Evolutionary conservation across 164 flowering plant genomes (phyloP).

Genomic region (Annona squamosa): DNA sequence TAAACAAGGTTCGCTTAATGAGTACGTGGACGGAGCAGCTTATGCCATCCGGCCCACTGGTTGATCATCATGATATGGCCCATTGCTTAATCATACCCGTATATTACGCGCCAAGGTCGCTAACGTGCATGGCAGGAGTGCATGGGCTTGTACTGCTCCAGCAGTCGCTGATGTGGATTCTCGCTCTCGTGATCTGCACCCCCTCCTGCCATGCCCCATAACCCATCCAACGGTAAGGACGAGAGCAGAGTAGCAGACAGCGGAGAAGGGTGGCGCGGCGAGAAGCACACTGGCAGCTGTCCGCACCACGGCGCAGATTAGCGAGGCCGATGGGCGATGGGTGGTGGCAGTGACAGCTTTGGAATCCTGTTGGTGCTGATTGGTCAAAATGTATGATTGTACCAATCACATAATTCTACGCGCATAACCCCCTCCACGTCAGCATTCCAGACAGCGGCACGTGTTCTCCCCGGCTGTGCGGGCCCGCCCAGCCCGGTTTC

Average conservation of each 20-base stretch:
- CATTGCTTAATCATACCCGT: too few species aligned
- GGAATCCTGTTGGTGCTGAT: conserved; percentile 15
- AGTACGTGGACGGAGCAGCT: too few species aligned
- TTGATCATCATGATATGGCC: too few species aligned
- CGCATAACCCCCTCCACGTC: neutral
- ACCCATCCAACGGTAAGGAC: neutral
- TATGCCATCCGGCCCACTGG: too few species aligned
- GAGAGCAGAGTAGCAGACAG: neutral
- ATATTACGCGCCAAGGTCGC: neutral
- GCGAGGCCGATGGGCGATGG: neutral
- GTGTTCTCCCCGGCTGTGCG: neutral
- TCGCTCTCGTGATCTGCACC: neutral
- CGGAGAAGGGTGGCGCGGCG: neutral
- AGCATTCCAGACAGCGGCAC: conserved; percentile 2
- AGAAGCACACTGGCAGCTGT: neutral
- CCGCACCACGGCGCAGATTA: neutral
- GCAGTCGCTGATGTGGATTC: neutral
- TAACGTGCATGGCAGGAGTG: neutral
- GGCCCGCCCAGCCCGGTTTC: neutral
- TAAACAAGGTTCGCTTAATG: too few species aligned
- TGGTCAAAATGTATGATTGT: conserved; percentile 13
- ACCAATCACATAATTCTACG: conserved; percentile 11
- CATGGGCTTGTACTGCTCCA: neutral
- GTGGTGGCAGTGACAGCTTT: conserved; percentile 3
- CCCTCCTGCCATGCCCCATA: neutral